Base-by-base conservation (phyloP, 768 basidiomycete species). In the Suillus occidentalis region DNA sequence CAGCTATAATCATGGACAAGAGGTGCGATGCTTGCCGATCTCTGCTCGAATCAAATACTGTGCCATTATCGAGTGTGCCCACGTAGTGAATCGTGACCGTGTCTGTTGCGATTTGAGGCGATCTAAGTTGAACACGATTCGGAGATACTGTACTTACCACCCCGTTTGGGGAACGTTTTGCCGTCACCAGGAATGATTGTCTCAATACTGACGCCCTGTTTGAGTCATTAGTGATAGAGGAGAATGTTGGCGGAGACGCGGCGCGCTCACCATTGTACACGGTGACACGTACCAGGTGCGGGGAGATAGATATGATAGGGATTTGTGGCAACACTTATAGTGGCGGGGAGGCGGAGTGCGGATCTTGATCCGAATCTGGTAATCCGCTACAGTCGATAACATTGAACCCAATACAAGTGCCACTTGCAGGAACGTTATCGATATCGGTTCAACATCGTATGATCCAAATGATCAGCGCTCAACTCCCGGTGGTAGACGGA, bases 11-110 rank as follows among this genome's bases (percentile, higher is more conserved):
- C 16, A 31, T 47, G 13, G 36, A 58, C 25, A 16, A 63, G 50
- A 57, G 60, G 55, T 40, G 40, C 62, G 66, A 71, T 62, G 72
- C 85, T 56, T 65, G 92, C 91, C 90, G 89, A 72, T 90, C 88
- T 72, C 85, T 77, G 69, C 88, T 91, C 20, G 91, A 92, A 79
- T 95, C 92, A 77, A 93, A 93, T 70, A 78, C 79, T 34, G 65
- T 79, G 52, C 90, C 91, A 71, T 90, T 79, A 4, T 67, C 18
- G 18, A 94, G 83, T 25, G 84, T 92, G 28, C 92, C 94, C 52
- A 88, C 83, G 71, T 95, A 95, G 77, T 95, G 91, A 63, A 95
- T 93, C 7, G 65, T 78, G 42, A 94, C 91, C 36, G 25, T 83
- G 80, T 92, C 90, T 91, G 69, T 28, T 59, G 68, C 63, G 71